Conservation (phyloP, 257 asterid species). For the Scutellaria baicalensis region DNA sequence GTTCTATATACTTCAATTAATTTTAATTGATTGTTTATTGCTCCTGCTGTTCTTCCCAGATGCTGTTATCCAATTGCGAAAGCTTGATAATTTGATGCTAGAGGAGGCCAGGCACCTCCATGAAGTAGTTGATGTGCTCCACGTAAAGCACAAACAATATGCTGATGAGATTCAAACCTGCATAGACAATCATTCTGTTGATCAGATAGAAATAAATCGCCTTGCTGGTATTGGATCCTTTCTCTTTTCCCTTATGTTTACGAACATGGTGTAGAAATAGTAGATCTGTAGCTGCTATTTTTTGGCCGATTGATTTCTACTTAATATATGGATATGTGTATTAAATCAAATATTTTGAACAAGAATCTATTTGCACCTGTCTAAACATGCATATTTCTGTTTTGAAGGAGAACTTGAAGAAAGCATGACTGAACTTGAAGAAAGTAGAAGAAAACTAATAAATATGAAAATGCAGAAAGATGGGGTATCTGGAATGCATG, state of each 20-base stretch:
- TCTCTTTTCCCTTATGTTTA: not conserved
- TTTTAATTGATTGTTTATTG: not conserved
- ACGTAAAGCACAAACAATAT: conserved; percentile 58
- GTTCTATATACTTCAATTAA: not conserved
- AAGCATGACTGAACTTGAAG: conserved; percentile 85
- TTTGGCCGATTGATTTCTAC: conserved; percentile 2
- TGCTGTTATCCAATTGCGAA: conserved; percentile 40
- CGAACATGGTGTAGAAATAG: not conserved
- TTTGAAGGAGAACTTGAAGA: conserved; percentile 85
- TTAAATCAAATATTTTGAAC: not conserved
- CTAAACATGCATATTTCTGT: conserved; percentile 12
- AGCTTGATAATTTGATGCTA: conserved; percentile 62
- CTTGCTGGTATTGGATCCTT: conserved; percentile 54
- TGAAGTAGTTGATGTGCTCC: conserved; percentile 58
- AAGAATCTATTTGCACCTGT: conserved; percentile 2
- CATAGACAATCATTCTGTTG: conserved; percentile 49
- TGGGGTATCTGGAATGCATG: conserved; percentile 56
- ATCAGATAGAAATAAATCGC: conserved; percentile 64
- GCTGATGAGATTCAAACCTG: conserved; percentile 65
- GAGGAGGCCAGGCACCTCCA: conserved; percentile 58
- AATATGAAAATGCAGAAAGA: conserved; percentile 84
- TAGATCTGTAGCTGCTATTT: conserved; percentile 8
- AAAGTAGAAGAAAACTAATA: conserved; percentile 81
- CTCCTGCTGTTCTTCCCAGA: conserved; percentile 40
- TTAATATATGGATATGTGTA: conserved; percentile 5